Evolutionary conservation across 192 early-diverging fungal species (phyloP), one percentile per base, ranked within the genome.

Genomic region (Entomortierella parvispora): DNA sequence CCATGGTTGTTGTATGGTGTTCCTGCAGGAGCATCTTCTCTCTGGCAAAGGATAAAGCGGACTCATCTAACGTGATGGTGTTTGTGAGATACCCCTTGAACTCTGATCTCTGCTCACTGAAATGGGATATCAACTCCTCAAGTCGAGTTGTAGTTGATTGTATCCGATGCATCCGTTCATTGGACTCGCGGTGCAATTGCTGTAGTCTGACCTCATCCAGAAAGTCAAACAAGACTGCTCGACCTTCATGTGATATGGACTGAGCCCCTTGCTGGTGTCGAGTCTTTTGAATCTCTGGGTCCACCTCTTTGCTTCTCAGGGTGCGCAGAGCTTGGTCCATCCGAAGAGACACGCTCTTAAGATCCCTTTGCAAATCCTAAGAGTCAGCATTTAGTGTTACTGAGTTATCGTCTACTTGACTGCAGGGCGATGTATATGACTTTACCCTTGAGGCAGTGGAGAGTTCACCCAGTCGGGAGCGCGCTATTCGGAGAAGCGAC

Each of bases 21-120:
- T 87, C 85, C 51, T 87, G 85, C 2, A 81, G 29, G 2, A 61
- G 65, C 58, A 71, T 62, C 45, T 84, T 84, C 46, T 77, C 77
- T 26, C 65, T 67, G 20, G 72, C 79, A 75, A 84, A 84, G 20
- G 55, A 43, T 12, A 81, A 54, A 6, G 80, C 72, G 6, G 68
- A 65, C 23, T 82, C 80, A 46, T 83, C 80, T 18, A 85, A 32
- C 17, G 70, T 68, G n/a, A 83, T 81, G 5, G 80, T 61, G 12
- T 56, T 68, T 2, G 53, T 33, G 12, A 68, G 47, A 10, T 77
- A 77, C 6, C 53, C 40, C 18, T 64, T 77, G 49, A 68, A 77
- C 3, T 77, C 74, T n/a, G 55, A 46, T 9, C 74, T 23, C 20
- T 64, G 65, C 18, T 51, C 37, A 1, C 34, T 54, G 29, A 77